Percentiles rank a stretch among this genome's conserved stretches.
phyloP scores from a whole-genome alignment of 1,284 basidiomycete species.

The Ganoderma lucidum region DNA sequence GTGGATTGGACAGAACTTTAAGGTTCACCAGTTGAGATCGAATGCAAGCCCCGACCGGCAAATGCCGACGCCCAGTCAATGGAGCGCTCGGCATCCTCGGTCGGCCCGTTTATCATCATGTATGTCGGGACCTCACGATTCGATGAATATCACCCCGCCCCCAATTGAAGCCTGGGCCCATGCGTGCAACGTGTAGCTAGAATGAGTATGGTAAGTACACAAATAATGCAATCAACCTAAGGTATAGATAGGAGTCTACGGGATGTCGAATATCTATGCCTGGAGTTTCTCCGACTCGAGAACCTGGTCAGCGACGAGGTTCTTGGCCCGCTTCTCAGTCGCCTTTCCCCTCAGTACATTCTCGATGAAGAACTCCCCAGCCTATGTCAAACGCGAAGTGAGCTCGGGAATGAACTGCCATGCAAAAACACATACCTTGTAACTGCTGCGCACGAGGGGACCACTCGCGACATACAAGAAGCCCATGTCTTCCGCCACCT shows the following conservation, averaged over 20 bases:
- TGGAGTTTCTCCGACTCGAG: constrained; percentile 19
- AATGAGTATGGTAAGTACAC: background rate
- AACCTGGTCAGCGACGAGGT: constrained; percentile 41
- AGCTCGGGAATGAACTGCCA: background rate
- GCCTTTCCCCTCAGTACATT: constrained; percentile 80
- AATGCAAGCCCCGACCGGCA: constrained; percentile 33
- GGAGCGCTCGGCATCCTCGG: background rate
- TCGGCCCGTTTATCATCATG: no score
- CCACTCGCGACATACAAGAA: constrained; percentile 99
- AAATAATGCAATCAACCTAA: background rate
- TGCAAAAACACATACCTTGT: constrained; percentile 73
- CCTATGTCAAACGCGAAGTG: constrained; percentile 51
- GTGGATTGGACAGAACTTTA: constrained; percentile 41
- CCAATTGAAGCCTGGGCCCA: no score
- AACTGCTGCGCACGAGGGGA: constrained; percentile 94
- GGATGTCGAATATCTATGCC: constrained; percentile 1
- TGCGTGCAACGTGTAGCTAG: background rate
- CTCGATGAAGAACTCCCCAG: constrained; percentile 93
- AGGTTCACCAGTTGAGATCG: constrained; percentile 35
- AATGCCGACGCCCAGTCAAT: constrained; percentile 25
- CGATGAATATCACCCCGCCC: no score
- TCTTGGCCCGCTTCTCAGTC: constrained; percentile 50
- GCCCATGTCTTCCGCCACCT: constrained; percentile 90
- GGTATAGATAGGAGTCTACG: background rate
- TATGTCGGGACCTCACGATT: no score